Base-by-base conservation (phyloP, 1,284 basidiomycete genomes). In the Sphagnurus paluster region DNA sequence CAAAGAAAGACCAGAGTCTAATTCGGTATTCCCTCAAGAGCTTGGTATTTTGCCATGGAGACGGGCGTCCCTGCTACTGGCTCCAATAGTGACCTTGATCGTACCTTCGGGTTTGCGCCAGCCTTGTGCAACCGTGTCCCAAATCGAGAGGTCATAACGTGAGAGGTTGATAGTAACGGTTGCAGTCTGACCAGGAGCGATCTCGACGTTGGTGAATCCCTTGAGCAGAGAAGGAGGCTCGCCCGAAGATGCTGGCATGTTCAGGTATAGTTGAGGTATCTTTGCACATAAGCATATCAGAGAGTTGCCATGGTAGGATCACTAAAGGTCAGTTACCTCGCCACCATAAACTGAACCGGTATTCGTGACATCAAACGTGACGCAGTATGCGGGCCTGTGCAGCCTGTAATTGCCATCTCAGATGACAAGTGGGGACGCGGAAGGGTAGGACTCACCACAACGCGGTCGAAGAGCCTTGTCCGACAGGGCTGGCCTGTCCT, bases 221-320 rank as follows among this genome's bases (percentile, higher is more conserved):
- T 76, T 80, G 25, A 88, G 66, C 39, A 85, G 57, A 7, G 74
- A 75, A 0, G 85, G 85, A 1, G 84, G 82, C 48, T 82, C 77
- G 13, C 70, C 70, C 1, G 82, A 70, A 0, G 75, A 78, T 0
- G 70, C 45, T 0, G 82, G 80, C 58, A 80, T 77, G 55, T 79
- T 73, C 10, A 86, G 43, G 61, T 87, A 88, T 4, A 87, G 61
- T 62, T 87, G 84, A 2, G 82, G 79, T n/a, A 78, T 72, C 77
- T 83, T 43, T 8, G 29, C 20, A 9, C 16, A 24, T 11, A 25
- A 17, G 3, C 19, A 29, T 11, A n/a, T n/a, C n/a, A 21, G 21
- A 29, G 29, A 19, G 24, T 26, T 5, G 28, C 17, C n/a, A 33
- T 4, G 13, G 5, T 5, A 3, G 17, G 5, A 23, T 8, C 10